phyloP scores from a whole-genome alignment of 305 asterid species.

The Plantago lanceolata region DNA sequence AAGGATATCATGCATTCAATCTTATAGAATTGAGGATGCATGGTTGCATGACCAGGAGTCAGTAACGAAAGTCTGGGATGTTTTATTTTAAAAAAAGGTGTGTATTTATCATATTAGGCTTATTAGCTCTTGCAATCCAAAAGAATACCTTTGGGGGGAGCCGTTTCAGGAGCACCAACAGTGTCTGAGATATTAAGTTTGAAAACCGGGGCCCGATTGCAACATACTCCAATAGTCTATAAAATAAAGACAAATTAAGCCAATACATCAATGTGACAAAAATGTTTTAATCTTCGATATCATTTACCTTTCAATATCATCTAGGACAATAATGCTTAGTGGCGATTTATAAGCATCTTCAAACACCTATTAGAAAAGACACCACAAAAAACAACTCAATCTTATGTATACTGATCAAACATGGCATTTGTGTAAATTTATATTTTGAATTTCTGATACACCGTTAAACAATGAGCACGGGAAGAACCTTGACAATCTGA shows the following conservation, averaged over 20 bases:
- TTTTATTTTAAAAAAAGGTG: too few species aligned
- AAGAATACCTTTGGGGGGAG: constrained; percentile 78
- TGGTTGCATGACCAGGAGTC: too few species aligned
- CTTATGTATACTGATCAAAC: constrained; percentile 11
- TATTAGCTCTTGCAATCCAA: neutral
- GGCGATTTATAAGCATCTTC: constrained; percentile 98
- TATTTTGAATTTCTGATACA: constrained; percentile 14
- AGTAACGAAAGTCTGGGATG: too few species aligned
- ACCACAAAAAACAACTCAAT: constrained; percentile 25
- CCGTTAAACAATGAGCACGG: constrained; percentile 16
- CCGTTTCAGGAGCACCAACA: constrained; percentile 88
- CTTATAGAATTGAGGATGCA: too few species aligned
- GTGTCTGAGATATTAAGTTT: constrained; percentile 85
- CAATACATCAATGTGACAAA: constrained; percentile 19
- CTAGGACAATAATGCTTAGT: constrained; percentile 84
- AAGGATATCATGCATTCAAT: too few species aligned
- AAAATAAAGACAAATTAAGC: constrained; percentile 24
- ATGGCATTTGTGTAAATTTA: neutral
- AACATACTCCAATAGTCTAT: constrained; percentile 85
- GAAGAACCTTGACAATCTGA: constrained; percentile 74
- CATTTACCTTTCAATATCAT: constrained; percentile 87
- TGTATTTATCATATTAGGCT: too few species aligned
- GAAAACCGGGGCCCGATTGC: constrained; percentile 97
- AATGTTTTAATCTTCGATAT: constrained; percentile 21
- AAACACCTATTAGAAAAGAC: constrained; percentile 55